These are phyloP conservation scores for Stemphylium beticola DNA, from an alignment of 2,329 filamentous ascomycete genomes.

Conservation along the genomic window DNA sequence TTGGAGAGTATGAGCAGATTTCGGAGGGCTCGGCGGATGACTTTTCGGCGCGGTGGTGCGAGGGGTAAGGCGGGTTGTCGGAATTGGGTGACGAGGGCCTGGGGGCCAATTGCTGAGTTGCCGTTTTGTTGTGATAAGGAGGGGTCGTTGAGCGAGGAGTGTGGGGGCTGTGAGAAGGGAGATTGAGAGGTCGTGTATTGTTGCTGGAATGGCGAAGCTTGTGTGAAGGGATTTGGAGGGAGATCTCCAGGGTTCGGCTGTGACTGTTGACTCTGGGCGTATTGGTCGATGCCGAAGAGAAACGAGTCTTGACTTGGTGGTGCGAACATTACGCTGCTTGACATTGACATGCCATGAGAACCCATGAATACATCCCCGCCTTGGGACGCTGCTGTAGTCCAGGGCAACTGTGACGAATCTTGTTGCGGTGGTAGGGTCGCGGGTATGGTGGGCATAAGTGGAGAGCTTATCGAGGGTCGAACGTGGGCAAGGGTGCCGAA, in stretches of 20 bases:
- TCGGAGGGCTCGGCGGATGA: constrained; percentile 60
- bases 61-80: constrained; percentile 28
- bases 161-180: constrained; percentile 32
- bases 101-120: constrained; percentile 20
- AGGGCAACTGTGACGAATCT: constrained; percentile 24
- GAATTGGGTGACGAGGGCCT: constrained; percentile 31
- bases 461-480: constrained; percentile 17
- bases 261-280: constrained; percentile 28
- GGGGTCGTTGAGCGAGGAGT: constrained; percentile 39
- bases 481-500: constrained; percentile 11
- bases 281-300: constrained; percentile 49
- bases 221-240: constrained; percentile 35
- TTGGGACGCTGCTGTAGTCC: constrained; percentile 33
- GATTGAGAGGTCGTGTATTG: constrained; percentile 29
- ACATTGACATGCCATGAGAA: constrained; percentile 31
- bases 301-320: constrained; percentile 44
- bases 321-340: constrained; percentile 42
- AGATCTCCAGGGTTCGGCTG: constrained; percentile 24
- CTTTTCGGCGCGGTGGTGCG: constrained; percentile 35
- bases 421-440: constrained; percentile 22
- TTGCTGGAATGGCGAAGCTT: constrained; percentile 23
- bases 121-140: constrained; percentile 16
- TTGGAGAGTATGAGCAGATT: constrained; percentile 63
- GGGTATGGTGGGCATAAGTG: constrained; percentile 22
- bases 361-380: constrained; percentile 34